phyloP scores from a whole-genome alignment of 768 basidiomycete species.

The Tephrocybe sp. region DNA sequence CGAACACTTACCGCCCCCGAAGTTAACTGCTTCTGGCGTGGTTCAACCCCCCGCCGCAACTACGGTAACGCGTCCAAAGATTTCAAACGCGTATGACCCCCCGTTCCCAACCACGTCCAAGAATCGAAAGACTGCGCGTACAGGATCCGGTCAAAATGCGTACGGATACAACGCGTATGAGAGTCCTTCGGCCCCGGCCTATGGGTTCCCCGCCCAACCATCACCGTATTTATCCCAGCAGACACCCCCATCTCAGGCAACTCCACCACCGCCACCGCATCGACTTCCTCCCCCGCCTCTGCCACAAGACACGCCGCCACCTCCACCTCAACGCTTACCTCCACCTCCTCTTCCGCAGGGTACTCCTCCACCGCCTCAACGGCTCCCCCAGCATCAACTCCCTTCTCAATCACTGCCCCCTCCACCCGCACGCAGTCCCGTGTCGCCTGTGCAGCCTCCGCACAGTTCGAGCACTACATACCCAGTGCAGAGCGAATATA shows the following conservation, averaged over 20 bases:
- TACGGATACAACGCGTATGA: constrained; percentile 26
- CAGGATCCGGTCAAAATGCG: constrained; percentile 14
- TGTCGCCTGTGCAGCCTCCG: neutral
- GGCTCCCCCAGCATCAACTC: neutral
- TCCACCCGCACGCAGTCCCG: constrained; percentile 2
- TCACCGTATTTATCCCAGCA: constrained; percentile 12
- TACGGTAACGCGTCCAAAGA: constrained; percentile 59
- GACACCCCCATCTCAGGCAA: constrained; percentile 4
- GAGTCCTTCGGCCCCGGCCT: constrained; percentile 15
- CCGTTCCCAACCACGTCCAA: constrained; percentile 58
- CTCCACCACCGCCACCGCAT: constrained; percentile 8
- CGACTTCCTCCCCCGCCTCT: constrained; percentile 5
- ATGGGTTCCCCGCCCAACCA: constrained; percentile 9
- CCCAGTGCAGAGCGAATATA: neutral
- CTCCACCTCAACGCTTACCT: constrained; percentile 7
- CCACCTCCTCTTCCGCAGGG: neutral
- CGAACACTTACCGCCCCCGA: constrained; percentile 6
- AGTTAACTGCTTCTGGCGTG: neutral
- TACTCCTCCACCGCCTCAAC: constrained; percentile 9
- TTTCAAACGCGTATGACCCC: constrained; percentile 75
- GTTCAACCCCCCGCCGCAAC: constrained; percentile 36
- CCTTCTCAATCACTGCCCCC: constrained; percentile 8
- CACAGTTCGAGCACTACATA: neutral
- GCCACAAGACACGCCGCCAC: constrained; percentile 11
- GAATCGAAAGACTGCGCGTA: constrained; percentile 28